Percentiles rank a stretch among this genome's conserved stretches.
Evolutionary conservation across 306 rosid genomes (phyloP).

Genomic region (Citrullus mucosospermus): DNA sequence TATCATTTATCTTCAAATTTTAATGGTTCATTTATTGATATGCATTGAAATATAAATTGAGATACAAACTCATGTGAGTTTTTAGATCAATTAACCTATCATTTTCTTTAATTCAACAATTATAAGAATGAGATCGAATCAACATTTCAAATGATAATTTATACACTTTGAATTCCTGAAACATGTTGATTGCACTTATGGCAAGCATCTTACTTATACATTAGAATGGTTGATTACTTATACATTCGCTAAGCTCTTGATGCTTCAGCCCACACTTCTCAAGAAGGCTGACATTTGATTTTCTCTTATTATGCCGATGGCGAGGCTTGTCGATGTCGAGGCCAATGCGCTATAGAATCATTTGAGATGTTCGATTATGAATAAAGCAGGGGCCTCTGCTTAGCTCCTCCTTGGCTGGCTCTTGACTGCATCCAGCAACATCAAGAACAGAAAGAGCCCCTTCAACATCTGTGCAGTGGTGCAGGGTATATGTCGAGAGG

Average conservation of each 20-base stretch:
- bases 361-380: neutral
- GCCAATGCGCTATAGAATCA: neutral
- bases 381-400: neutral
- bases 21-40: no score
- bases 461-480: constrained; percentile 73
- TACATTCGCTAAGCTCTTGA: neutral
- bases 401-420: neutral
- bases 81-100: no score
- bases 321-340: neutral
- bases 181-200: neutral
- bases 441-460: neutral
- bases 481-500: constrained; percentile 60
- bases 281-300: neutral
- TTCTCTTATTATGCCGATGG: neutral
- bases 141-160: no score
- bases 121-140: no score
- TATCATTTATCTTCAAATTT: no score
- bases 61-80: no score
- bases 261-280: neutral
- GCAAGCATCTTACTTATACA: neutral
- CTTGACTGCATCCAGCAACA: neutral
- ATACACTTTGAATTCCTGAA: neutral
- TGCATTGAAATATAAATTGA: no score
- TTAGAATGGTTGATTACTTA: neutral
- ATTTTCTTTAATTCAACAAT: no score